A percentile compares a stretch with the other conserved stretches of the same genome.
These are phyloP conservation scores for Boletus edulis DNA, from an alignment of 768 basidiomycete genomes.

Conservation along the genomic window DNA sequence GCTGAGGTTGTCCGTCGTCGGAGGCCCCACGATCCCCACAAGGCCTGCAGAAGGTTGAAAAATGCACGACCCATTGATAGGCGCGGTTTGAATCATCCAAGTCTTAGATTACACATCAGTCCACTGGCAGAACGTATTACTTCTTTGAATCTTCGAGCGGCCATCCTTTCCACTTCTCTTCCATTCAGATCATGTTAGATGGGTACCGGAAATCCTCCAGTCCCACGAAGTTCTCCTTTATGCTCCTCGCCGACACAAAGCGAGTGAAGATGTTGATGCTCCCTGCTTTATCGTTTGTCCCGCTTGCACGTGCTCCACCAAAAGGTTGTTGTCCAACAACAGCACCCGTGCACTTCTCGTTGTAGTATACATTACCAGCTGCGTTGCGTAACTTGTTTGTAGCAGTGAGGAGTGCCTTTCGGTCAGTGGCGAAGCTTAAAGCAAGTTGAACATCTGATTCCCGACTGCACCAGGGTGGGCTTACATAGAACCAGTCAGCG, in stretches of 20 bases:
- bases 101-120: too few species aligned
- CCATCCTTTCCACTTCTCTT: neutral
- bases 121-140: too few species aligned
- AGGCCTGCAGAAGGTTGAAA: too few species aligned
- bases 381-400: slow-evolving; percentile 84
- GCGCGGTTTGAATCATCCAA: too few species aligned
- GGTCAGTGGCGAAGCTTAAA: slow-evolving; percentile 76
- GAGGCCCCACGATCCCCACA: too few species aligned
- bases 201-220: slow-evolving; percentile 83
- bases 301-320: slow-evolving; percentile 88
- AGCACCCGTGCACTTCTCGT: slow-evolving; percentile 98
- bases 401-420: slow-evolving; percentile 74
- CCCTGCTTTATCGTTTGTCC: slow-evolving; percentile 98
- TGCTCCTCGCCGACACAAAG: slow-evolving; percentile 84
- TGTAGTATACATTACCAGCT: slow-evolving; percentile 97
- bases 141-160: neutral
- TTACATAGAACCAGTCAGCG: slow-evolving; percentile 91
- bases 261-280: slow-evolving; percentile 75
- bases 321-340: slow-evolving; percentile 98
- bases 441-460: slow-evolving; percentile 6
- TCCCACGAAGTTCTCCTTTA: slow-evolving; percentile 96
- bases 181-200: slow-evolving; percentile 67
- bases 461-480: slow-evolving; percentile 27
- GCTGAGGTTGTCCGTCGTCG: too few species aligned
- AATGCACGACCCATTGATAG: too few species aligned